Base-by-base conservation (phyloP, 2,329 filamentous ascomycete genomes). In the Neurospora sp. region DNA sequence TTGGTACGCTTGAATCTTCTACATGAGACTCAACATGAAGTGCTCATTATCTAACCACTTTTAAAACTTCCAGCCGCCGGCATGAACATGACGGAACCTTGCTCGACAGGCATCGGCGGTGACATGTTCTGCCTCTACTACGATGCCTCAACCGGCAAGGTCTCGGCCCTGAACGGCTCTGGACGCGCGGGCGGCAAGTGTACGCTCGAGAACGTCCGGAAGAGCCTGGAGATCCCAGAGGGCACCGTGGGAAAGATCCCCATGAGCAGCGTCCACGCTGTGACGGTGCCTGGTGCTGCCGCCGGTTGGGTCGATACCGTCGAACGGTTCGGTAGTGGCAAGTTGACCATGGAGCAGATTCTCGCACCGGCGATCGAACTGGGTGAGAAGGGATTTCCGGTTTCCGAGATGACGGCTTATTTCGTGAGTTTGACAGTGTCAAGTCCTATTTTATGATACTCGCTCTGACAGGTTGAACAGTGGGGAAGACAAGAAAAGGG, bases 51-150 rank as follows among this genome's bases (percentile, higher is more conserved):
- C 13, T 23, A 40, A 23, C 28, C 68, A 28, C 58, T 28, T 46
- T 33, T 38, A 9, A n/a, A 17, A 62, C 15, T 17, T 39, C 4
- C 70, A 93, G 95, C 96, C 66, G 96, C 96, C 39, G 93, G 90
- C 5, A 84, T 99, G 70, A 98, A 97, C 81, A 87, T 98, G 78
- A 97, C 95, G 0, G 96, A 99, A 78, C 96, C 96, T 8, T 89
- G 90, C 71, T 96, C 92, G 6, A 98, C 96, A 0, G 96, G 96
- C 52, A 97, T 99, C 71, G 96, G 96, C 70, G 96, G 96, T 73
- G 96, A 99, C 81, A 93, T 97, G 89, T 99, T 98, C 82, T 94
- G 94, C 79, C 87, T 98, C 42, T 97, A 89, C 84, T 98, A 95
- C 83, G 88, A 96, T 78, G 93, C 93, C 58, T 87, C 90, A 75